Evolutionary conservation across 305 asterid genomes (phyloP).

Genomic region (Rubia tinctorum): DNA sequence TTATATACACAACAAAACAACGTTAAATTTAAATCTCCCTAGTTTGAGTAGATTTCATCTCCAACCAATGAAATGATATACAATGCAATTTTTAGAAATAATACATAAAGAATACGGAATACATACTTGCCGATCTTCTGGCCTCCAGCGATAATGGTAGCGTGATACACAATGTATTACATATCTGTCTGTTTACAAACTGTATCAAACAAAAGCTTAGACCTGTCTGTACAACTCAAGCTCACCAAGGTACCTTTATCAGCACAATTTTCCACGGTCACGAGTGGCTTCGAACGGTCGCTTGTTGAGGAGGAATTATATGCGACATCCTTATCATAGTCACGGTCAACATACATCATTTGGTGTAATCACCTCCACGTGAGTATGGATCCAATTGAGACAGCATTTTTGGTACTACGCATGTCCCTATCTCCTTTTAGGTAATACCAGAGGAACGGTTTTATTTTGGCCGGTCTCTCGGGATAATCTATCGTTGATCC

Average conservation of each 20-base stretch:
- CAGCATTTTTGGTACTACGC: conserved; percentile 61
- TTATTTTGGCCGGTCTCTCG: conserved; percentile 49
- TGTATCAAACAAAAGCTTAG: conserved; percentile 18
- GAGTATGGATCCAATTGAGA: conserved; percentile 63
- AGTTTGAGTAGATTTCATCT: background rate
- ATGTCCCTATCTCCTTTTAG: conserved; percentile 59
- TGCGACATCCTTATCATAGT: conserved; percentile 47
- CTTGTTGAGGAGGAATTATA: conserved; percentile 6
- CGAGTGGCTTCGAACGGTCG: conserved; percentile 43
- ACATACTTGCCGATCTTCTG: background rate
- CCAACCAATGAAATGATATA: background rate
- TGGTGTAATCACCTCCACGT: conserved; percentile 77
- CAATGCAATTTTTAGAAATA: no score
- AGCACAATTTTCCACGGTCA: conserved; percentile 49
- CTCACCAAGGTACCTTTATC: conserved; percentile 64
- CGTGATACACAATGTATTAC: background rate
- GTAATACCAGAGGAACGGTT: conserved; percentile 57
- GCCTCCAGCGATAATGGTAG: conserved; percentile 2
- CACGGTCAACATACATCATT: conserved; percentile 94
- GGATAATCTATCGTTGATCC: conserved; percentile 59
- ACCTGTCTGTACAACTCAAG: conserved; percentile 67
- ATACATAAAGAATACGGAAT: background rate
- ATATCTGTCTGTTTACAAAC: background rate
- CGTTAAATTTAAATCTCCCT: background rate
- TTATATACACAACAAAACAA: background rate